Conservation (phyloP, 2,329 filamentous ascomycete species). For the Botrytis galanthina region DNA sequence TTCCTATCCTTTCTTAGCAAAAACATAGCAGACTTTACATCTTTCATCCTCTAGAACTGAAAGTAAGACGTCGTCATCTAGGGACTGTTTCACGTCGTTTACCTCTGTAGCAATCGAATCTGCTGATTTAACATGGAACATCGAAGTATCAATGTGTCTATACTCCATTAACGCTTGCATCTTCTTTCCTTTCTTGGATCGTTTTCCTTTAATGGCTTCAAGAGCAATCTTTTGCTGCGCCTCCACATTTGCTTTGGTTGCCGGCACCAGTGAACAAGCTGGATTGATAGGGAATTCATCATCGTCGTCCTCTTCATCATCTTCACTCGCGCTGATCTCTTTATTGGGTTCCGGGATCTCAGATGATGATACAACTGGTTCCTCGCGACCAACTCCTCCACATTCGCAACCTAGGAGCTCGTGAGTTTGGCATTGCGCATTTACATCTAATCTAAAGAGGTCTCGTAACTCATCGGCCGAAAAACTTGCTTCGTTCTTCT, state of each 20-base stretch:
- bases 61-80: constrained; percentile 52
- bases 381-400: constrained; percentile 48
- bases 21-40: constrained; percentile 47
- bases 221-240: constrained; percentile 45
- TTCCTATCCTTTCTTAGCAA: constrained; percentile 42
- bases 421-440: constrained; percentile 63
- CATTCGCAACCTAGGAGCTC: constrained; percentile 64
- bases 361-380: constrained; percentile 25
- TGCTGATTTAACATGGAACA: constrained; percentile 38
- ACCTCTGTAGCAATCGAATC: constrained; percentile 39
- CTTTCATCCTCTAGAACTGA: constrained; percentile 46
- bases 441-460: constrained; percentile 63
- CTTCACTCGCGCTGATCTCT: constrained; percentile 19
- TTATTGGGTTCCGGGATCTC: constrained; percentile 23
- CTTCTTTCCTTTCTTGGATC: constrained; percentile 40
- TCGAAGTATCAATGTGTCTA: constrained; percentile 48
- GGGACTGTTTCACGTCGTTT: constrained; percentile 35
- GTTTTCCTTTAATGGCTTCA: constrained; percentile 36
- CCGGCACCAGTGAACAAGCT: constrained; percentile 37
- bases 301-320: constrained; percentile 35
- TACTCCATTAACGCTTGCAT: constrained; percentile 54
- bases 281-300: constrained; percentile 33
- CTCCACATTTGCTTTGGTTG: constrained; percentile 46
- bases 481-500: constrained; percentile 59
- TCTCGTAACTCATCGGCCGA: constrained; percentile 64